Evolutionary conservation across 192 early-diverging fungal species (phyloP), one percentile per base, ranked within the genome.

Genomic region (Coemansia sp.): DNA sequence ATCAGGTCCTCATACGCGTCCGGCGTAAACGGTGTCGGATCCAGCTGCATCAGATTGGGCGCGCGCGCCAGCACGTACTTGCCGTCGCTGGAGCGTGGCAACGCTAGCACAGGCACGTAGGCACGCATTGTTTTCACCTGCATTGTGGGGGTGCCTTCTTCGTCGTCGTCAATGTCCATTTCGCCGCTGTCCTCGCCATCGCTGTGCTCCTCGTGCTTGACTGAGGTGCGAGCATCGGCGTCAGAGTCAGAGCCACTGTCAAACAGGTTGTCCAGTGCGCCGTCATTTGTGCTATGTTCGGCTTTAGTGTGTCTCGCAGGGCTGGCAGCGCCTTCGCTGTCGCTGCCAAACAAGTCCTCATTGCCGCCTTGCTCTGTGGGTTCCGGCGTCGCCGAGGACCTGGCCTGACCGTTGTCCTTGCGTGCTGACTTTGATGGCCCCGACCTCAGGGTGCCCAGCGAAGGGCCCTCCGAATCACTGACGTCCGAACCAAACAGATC

Each of bases 401-500:
- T 4, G 24, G 46, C 50, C 24, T 52, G 15, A 43, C 33, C 17
- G 38, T 9, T 19, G 9, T 30, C 38, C 41, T 24, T 43, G 49
- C 25, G 23, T 55, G 39, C 44, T 55, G 42, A 6, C 37, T 48
- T 19, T 21, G 21, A 11, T 9, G 9, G 23, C n/a, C 11, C n/a
- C 39, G 6, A n/a, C 9, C 6, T 24, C 43, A 13, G 51, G 25
- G 51, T 50, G 9, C 50, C 50, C 14, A 58, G 48, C 33, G 53
- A 57, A 8, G 30, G 39, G 23, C 53, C 53, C 40, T 71, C 75
- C 10, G 47, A 22, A 23, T 78, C 75, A 55, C 75, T 78, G 13
- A 65, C 53, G 23, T 71, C 75, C 14, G 75, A 78, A 24, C 69
- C 75, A 65, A 68, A 78, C 62, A 66, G 49, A 60, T 71, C 75